Evolutionary conservation across 2,329 filamentous ascomycete species (phyloP).

Genomic region (Cladobotryum protrusum): DNA sequence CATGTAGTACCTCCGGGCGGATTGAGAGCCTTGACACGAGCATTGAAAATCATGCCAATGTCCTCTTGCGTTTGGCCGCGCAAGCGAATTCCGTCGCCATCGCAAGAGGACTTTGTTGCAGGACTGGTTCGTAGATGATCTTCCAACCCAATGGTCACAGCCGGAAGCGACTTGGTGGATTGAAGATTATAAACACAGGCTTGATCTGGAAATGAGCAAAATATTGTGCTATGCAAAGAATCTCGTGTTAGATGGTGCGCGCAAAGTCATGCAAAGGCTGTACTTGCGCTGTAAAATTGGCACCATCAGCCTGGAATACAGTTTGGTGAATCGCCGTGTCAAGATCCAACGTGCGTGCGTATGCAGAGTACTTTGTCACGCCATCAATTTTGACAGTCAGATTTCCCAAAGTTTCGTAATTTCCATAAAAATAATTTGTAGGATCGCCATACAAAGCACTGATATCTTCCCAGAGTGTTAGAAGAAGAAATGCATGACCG

Average conservation of each 20-base stretch:
- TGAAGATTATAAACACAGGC: conserved; percentile 20
- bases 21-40: conserved; percentile 3
- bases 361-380: conserved; percentile 6
- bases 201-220: conserved; percentile 39
- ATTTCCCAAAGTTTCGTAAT: conserved; percentile 15
- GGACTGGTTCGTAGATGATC: conserved; percentile 28
- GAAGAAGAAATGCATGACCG: too few species aligned
- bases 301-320: conserved; percentile 4
- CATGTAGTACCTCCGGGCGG: background rate
- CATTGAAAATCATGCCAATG: conserved; percentile 8
- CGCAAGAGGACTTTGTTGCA: conserved; percentile 15
- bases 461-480: conserved; percentile 8
- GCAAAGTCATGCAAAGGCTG: background rate
- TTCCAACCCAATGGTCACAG: conserved; percentile 34
- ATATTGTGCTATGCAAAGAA: conserved; percentile 18
- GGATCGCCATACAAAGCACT: conserved; percentile 12
- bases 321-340: conserved; percentile 12
- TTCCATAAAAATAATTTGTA: conserved; percentile 10
- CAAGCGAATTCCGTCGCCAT: conserved; percentile 4
- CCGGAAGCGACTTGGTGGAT: conserved; percentile 27
- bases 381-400: conserved; percentile 14
- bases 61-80: conserved; percentile 1
- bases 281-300: conserved; percentile 14
- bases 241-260: background rate
- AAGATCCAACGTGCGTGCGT: conserved; percentile 11